phyloP scores from a whole-genome alignment of 1,139 yeast species.

The Yamadazyma spencermartinsiae region DNA sequence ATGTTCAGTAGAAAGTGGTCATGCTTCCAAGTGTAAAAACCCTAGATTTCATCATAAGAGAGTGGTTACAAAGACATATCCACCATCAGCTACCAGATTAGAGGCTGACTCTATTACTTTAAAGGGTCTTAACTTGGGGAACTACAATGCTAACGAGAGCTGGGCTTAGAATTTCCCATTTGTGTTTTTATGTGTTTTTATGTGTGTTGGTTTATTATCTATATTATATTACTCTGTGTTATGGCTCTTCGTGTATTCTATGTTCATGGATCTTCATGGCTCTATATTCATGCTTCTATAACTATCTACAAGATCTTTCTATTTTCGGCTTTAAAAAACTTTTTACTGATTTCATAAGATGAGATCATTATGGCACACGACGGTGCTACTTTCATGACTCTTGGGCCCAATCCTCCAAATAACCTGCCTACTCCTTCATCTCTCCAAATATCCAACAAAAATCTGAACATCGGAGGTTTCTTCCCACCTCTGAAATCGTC shows the following conservation, averaged over 20 bases:
- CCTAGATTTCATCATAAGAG: neutral
- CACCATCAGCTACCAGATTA: neutral
- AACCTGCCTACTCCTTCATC: constrained; percentile 78
- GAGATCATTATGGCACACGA: constrained; percentile 99
- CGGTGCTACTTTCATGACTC: constrained; percentile 91
- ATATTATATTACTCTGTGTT: too few relatives aligned
- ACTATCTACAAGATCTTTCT: constrained; percentile 1
- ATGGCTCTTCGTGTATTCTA: too few relatives aligned
- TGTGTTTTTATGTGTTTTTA: neutral
- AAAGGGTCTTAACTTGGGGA: constrained; percentile 4
- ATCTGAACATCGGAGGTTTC: constrained; percentile 58
- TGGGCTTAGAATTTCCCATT: neutral
- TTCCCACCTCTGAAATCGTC: constrained; percentile 26
- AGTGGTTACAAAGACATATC: neutral
- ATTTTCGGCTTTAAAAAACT: constrained; percentile 39
- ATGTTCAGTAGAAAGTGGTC: neutral
- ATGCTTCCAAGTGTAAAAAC: neutral
- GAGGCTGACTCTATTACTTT: constrained; percentile 1
- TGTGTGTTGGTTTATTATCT: too few relatives aligned
- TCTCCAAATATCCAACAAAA: constrained; percentile 58
- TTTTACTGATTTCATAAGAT: constrained; percentile 87
- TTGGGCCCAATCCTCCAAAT: constrained; percentile 81
- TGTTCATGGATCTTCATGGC: too few relatives aligned
- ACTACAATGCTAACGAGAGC: constrained; percentile 1
- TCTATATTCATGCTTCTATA: too few relatives aligned